Evolutionary conservation across 306 rosid genomes (phyloP).

Genomic region (Carpinus viminea): DNA sequence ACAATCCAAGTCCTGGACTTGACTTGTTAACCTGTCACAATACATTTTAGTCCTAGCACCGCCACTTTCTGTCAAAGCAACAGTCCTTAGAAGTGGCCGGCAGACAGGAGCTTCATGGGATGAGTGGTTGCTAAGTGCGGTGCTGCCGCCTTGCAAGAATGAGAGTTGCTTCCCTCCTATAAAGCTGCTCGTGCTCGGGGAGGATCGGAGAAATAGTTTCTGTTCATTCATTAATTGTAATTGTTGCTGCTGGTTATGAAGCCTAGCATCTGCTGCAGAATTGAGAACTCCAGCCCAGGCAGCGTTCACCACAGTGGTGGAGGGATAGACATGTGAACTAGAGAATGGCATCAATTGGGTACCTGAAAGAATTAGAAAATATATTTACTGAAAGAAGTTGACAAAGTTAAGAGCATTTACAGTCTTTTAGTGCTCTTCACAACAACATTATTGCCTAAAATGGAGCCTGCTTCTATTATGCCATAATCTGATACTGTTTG

Average conservation of each 20-base stretch:
- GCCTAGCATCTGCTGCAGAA: conserved; percentile 47
- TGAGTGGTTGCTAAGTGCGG: conserved; percentile 30
- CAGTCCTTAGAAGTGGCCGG: conserved; percentile 43
- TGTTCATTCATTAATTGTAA: conserved; percentile 47
- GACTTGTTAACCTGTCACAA: conserved; percentile 45
- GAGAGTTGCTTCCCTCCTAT: conserved; percentile 50
- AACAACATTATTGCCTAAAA: background rate
- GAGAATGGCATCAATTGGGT: conserved; percentile 65
- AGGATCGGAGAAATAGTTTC: conserved; percentile 51
- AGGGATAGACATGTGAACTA: conserved; percentile 57
- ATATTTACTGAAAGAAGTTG: background rate
- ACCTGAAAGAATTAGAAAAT: conserved; percentile 46
- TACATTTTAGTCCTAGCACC: conserved; percentile 42
- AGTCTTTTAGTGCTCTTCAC: background rate
- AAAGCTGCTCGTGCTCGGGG: conserved; percentile 39
- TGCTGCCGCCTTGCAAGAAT: conserved; percentile 41
- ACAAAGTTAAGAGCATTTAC: background rate
- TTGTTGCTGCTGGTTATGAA: conserved; percentile 47
- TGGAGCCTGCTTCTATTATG: conserved; percentile 5
- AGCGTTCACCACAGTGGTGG: conserved; percentile 50
- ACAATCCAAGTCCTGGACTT: conserved; percentile 59
- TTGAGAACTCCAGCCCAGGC: conserved; percentile 52
- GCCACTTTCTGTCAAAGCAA: conserved; percentile 48
- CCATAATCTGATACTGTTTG: background rate
- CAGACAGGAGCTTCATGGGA: conserved; percentile 36